Evolutionary conservation across 2,329 filamentous ascomycete species (phyloP).

Genomic region (Trichophyton verrucosum): DNA sequence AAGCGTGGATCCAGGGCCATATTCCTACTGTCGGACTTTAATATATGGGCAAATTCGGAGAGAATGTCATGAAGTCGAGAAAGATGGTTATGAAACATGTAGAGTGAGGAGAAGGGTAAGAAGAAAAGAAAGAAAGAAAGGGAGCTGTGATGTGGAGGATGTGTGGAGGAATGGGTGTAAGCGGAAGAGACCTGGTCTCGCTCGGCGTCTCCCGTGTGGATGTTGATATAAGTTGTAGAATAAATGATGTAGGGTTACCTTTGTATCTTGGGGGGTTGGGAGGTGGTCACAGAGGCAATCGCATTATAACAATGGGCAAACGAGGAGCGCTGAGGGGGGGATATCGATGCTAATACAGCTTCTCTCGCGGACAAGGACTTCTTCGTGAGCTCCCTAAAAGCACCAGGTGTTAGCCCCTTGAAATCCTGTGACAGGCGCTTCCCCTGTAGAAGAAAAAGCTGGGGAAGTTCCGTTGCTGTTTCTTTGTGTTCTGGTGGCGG

Average conservation of each 20-base stretch:
- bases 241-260: neutral
- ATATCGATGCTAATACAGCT: neutral
- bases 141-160: neutral
- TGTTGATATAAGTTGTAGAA: neutral
- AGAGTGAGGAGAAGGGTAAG: neutral
- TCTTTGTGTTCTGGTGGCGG: constrained; percentile 1
- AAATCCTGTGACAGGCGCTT: neutral
- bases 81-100: constrained; percentile 30
- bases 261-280: neutral
- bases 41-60: constrained; percentile 29
- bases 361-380: neutral
- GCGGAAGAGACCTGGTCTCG: neutral
- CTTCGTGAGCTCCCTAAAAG: neutral
- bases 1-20: constrained; percentile 33
- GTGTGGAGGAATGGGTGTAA: neutral
- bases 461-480: neutral
- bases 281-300: neutral
- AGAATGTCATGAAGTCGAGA: constrained; percentile 30
- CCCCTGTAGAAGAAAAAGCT: constrained; percentile 1
- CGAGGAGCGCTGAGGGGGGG: neutral
- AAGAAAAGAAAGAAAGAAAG: neutral
- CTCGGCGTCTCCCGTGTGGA: neutral
- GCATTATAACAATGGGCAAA: constrained; percentile 1
- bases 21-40: constrained; percentile 25
- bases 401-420: neutral